These are phyloP conservation scores for Mucor circinelloides DNA, from an alignment of 371 early-diverging fungal species.

Conservation along the genomic window DNA sequence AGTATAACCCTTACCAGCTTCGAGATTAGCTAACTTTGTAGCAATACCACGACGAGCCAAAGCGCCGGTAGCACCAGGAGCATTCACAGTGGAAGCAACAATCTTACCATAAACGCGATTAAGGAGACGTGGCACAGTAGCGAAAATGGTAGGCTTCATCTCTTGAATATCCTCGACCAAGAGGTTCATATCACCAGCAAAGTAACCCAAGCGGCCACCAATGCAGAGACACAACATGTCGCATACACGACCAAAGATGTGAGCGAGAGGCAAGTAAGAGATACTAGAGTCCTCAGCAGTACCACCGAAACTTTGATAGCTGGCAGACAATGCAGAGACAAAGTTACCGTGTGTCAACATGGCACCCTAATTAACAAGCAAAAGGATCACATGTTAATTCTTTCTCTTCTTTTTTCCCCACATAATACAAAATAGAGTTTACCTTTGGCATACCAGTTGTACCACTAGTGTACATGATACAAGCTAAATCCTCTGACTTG, in stretches of 20 bases:
- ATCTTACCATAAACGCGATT: constrained; percentile 90
- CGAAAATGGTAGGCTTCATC: constrained; percentile 84
- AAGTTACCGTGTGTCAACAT: constrained; percentile 58
- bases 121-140: constrained; percentile 90
- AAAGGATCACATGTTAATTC: constrained; percentile 16
- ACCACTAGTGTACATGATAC: constrained; percentile 97
- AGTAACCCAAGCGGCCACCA: constrained; percentile 82
- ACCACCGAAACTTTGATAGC: constrained; percentile 26
- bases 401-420: neutral
- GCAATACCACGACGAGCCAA: constrained; percentile 63
- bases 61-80: constrained; percentile 62
- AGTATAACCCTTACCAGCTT: constrained; percentile 61
- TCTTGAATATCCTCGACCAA: constrained; percentile 85
- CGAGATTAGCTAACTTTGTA: constrained; percentile 61
- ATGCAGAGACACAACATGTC: constrained; percentile 24
- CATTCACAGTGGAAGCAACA: constrained; percentile 69
- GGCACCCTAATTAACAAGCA: constrained; percentile 39
- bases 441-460: constrained; percentile 76
- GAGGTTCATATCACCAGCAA: constrained; percentile 76
- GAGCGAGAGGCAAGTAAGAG: constrained; percentile 91
- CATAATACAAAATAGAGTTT: constrained; percentile 4
- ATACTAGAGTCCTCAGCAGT: constrained; percentile 43
- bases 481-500: constrained; percentile 68
- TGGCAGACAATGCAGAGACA: constrained; percentile 38
- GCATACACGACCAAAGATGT: constrained; percentile 83